These are phyloP conservation scores for Akebia trifoliata DNA, from an alignment of 164 flowering plant species.

Conservation along the genomic window DNA sequence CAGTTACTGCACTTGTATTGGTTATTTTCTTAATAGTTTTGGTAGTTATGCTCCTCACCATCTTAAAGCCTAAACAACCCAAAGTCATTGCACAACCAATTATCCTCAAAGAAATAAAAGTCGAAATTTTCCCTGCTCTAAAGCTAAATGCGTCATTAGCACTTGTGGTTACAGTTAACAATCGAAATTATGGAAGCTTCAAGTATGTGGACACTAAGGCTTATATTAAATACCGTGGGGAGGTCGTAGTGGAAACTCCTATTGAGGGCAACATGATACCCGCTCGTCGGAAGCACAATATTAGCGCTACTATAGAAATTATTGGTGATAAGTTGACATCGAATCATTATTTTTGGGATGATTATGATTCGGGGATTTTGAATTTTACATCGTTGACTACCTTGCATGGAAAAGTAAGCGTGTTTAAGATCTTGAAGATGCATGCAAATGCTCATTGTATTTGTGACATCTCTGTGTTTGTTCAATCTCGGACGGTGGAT, in stretches of 20 bases:
- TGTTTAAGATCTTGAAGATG: constrained; percentile 31
- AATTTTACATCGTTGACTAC: constrained; percentile 30
- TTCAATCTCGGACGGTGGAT: constrained; percentile 6
- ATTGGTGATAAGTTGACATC: constrained; percentile 20
- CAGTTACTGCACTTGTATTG: constrained; percentile 19
- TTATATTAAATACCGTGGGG: constrained; percentile 23
- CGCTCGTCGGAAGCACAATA: constrained; percentile 22
- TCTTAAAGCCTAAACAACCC: constrained; percentile 46
- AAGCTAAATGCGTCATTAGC: constrained; percentile 23
- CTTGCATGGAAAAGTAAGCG: constrained; percentile 28
- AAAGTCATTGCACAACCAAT: constrained; percentile 15
- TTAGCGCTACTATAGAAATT: constrained; percentile 20
- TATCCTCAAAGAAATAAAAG: constrained; percentile 11
- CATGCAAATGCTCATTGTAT: constrained; percentile 24
- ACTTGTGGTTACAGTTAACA: constrained; percentile 25
- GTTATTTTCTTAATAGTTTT: constrained; percentile 5
- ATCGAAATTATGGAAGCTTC: constrained; percentile 46
- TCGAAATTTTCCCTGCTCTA: constrained; percentile 5
- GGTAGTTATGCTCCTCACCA: constrained; percentile 26
- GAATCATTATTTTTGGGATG: constrained; percentile 20
- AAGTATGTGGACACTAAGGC: constrained; percentile 24
- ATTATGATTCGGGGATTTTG: constrained; percentile 21
- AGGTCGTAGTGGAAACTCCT: constrained; percentile 24
- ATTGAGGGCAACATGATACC: constrained; percentile 22
- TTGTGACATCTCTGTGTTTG: constrained; percentile 33